Conservation (phyloP, 371 early-diverging fungal species). For the Mortierella sp. region DNA sequence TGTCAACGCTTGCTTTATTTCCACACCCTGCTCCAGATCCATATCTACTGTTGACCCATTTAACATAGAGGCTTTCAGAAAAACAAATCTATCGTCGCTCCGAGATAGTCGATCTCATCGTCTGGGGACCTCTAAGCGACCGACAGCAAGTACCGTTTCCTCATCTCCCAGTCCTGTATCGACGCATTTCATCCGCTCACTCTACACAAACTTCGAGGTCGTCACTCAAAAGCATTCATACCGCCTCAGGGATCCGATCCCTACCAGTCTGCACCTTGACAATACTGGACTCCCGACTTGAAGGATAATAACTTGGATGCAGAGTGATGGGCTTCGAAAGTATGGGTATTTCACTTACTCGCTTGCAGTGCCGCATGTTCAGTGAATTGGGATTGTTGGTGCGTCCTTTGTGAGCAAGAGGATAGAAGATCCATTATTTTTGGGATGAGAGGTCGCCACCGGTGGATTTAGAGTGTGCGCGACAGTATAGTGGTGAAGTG, state of each 20-base stretch:
- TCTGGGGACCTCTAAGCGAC: neutral
- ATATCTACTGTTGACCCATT: neutral
- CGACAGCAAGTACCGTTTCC: neutral
- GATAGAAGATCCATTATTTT: neutral
- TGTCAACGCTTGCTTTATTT: neutral
- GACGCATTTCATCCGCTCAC: neutral
- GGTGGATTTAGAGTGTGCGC: neutral
- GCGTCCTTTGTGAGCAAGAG: neutral
- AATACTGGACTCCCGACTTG: neutral
- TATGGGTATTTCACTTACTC: neutral
- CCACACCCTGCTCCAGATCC: neutral
- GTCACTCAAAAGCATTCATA: no score
- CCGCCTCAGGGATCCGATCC: neutral
- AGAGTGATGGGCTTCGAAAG: neutral
- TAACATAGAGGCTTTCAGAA: neutral
- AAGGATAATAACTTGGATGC: neutral
- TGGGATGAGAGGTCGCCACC: neutral
- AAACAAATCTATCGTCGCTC: no score
- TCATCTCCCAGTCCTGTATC: neutral
- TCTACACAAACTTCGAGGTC: no score
- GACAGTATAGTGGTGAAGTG: neutral
- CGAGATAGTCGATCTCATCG: neutral
- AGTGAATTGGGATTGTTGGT: neutral
- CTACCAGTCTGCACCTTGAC: neutral
- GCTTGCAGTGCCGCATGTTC: neutral